Conservation (phyloP, 116 monocot genomes). For the Trichopus zeylanicus region DNA sequence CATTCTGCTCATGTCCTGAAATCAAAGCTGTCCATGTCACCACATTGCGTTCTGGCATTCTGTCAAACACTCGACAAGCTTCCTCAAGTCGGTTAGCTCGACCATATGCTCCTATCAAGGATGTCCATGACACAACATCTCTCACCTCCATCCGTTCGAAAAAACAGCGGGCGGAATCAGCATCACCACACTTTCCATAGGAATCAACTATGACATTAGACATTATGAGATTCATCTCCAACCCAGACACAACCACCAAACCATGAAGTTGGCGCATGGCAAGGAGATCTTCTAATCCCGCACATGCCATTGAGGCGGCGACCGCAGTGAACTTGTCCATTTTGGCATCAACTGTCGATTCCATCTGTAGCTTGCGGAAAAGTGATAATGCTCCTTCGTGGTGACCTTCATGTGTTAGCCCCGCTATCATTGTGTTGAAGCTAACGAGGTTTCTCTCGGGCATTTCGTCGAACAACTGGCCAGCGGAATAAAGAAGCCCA, state of each 20-base stretch:
- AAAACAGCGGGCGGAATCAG: constrained; percentile 13
- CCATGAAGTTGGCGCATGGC: constrained; percentile 40
- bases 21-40: constrained; percentile 67
- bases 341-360: background rate
- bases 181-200: constrained; percentile 59
- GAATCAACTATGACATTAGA: constrained; percentile 42
- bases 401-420: constrained; percentile 20
- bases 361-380: constrained; percentile 19
- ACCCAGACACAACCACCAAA: constrained; percentile 17
- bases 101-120: constrained; percentile 36
- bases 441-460: constrained; percentile 39
- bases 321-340: constrained; percentile 63
- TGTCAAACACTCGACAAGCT: constrained; percentile 30
- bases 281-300: constrained; percentile 15
- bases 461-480: constrained; percentile 35
- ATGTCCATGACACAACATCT: constrained; percentile 57
- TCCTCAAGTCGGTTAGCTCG: constrained; percentile 16
- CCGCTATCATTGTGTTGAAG: constrained; percentile 60
- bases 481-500: constrained; percentile 10
- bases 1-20: constrained; percentile 49
- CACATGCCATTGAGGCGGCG: constrained; percentile 33
- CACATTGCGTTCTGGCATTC: constrained; percentile 32
- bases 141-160: constrained; percentile 39
- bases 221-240: constrained; percentile 35
- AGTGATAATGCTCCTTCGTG: constrained; percentile 19